Base-by-base conservation (phyloP, 2,329 filamentous ascomycete species). In the Penicillium crustosum region DNA sequence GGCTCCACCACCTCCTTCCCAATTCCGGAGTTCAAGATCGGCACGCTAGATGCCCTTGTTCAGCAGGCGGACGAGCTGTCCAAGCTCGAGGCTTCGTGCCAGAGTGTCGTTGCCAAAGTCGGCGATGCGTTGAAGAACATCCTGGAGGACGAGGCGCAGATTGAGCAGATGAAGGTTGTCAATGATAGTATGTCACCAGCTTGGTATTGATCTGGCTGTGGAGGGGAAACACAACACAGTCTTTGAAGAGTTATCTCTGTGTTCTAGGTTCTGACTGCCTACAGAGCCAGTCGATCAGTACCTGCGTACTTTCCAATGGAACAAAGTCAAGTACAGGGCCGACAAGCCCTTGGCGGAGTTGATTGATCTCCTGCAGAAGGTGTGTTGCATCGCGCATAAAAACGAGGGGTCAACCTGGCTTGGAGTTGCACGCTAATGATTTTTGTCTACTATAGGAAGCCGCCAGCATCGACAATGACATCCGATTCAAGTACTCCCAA, bases 1-100 rank as follows among this genome's bases (percentile, higher is more conserved):
- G 91, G 89, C 72, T 86, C 84, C 52, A 88, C 91, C 45, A 80
- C 86, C 51, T 86, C 87, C 2, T 97, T 97, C 73, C 80, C 85
- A 56, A 89, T 97, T 62, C 94, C 94, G 21, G 89, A 92, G 64
- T 97, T 99, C 84, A 99, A 97, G 81, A 96, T 99, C 74, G 94
- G 94, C 58, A 97, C 94, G 0, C 83, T 99, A 38, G 94, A 99
- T 78, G 91, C 90, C 39, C 83, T 99, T 57, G 92, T 99, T 44
- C 91, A 96, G 78, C 93, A 99, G 77, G 94, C 94, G 56, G 94
- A 99, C 72, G 94, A 97, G 71, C 82, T 99, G 54, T 84, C 88
- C 58, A 97, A 97, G 85, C 86, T 97, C 51, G 91, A 95, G 66
- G 76, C 82, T 36, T 83, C 85, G 36, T 96, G 92, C 74, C 86